These are phyloP conservation scores for Termitomyces titanicus DNA, from an alignment of 768 basidiomycete genomes.

Conservation along the genomic window DNA sequence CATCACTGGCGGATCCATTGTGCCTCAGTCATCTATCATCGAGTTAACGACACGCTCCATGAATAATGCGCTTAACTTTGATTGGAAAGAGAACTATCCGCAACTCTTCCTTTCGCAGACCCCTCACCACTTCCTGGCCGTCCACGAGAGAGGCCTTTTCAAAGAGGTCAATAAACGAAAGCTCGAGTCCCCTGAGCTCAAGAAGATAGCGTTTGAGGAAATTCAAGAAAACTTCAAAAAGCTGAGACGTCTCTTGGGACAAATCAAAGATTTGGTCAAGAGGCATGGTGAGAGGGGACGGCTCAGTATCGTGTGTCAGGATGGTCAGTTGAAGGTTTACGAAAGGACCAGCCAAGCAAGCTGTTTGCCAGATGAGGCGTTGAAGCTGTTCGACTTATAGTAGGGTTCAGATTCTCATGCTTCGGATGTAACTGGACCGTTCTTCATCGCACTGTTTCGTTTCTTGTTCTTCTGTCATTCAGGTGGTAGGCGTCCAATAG, in stretches of 20 bases:
- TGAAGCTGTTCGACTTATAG: slow-evolving; percentile 28
- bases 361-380: slow-evolving; percentile 41
- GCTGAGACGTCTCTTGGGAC: slow-evolving; percentile 33
- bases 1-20: slow-evolving; percentile 22
- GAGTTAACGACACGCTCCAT: slow-evolving; percentile 44
- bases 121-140: slow-evolving; percentile 52
- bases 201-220: slow-evolving; percentile 24
- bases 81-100: slow-evolving; percentile 62
- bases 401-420: no score
- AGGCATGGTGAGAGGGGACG: slow-evolving; percentile 49
- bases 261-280: slow-evolving; percentile 46
- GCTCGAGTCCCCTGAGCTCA: slow-evolving; percentile 33
- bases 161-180: slow-evolving; percentile 44
- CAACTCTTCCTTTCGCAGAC: slow-evolving; percentile 73
- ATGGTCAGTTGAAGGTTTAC: slow-evolving; percentile 45
- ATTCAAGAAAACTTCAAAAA: slow-evolving; percentile 32
- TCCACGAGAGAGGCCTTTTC: slow-evolving; percentile 56
- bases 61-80: slow-evolving; percentile 24
- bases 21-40: slow-evolving; percentile 40
- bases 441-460: no score
- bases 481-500: no score
- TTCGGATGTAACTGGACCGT: no score
- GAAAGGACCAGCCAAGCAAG: slow-evolving; percentile 39
- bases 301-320: slow-evolving; percentile 51
- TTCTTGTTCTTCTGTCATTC: no score